Evolutionary conservation across 352 stramenopile genomes (phyloP).

Genomic region (Pythium sp.): DNA sequence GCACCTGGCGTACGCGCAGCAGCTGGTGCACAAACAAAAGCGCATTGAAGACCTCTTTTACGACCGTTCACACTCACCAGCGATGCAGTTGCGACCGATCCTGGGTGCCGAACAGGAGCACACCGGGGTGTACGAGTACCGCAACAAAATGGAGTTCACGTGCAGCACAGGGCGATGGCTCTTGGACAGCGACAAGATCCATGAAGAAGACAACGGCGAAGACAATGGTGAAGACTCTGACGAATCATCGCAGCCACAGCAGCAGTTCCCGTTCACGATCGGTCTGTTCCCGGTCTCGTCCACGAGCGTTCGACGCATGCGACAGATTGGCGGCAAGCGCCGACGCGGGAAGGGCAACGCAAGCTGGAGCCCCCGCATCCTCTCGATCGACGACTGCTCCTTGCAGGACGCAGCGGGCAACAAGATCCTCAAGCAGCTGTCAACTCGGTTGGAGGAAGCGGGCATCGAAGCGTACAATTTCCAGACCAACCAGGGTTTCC

Average conservation of each 20-base stretch:
- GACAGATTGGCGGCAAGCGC: conserved; percentile 32
- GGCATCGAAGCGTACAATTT: conserved; percentile 60
- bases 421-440: conserved; percentile 35
- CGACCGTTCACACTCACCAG: conserved; percentile 21
- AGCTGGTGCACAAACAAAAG: conserved; percentile 64
- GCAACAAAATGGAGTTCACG: conserved; percentile 87
- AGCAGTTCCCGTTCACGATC: conserved; percentile 47
- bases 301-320: conserved; percentile 39
- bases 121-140: conserved; percentile 42
- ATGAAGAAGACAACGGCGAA: conserved; percentile 1
- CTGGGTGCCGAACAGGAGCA: conserved; percentile 22
- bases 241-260: not conserved
- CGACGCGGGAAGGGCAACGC: conserved; percentile 26
- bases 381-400: conserved; percentile 60
- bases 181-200: conserved; percentile 37
- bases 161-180: conserved; percentile 74
- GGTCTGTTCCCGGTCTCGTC: conserved; percentile 64
- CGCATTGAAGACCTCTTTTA: conserved; percentile 44
- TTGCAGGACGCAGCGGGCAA: conserved; percentile 51
- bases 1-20: conserved; percentile 53
- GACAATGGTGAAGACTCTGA: not conserved
- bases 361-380: conserved; percentile 60
- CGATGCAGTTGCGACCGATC: conserved; percentile 40
- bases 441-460: conserved; percentile 24
- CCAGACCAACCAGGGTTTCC: conserved; percentile 45